Base-by-base conservation (phyloP, 768 basidiomycete genomes). In the Suillus luteus region DNA sequence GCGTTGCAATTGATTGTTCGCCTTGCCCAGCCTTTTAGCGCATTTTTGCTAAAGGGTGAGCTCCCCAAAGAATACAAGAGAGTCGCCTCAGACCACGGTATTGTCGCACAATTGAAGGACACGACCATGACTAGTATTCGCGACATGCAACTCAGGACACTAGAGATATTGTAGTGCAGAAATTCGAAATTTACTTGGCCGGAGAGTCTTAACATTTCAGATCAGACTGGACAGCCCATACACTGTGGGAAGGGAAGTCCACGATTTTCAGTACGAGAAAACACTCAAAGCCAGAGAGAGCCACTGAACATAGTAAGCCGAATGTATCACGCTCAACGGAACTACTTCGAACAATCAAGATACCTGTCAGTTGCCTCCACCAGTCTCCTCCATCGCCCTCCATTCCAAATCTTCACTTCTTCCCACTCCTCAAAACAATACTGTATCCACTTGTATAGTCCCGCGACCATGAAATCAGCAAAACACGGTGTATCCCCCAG, bases 391-490 rank as follows among this genome's bases (percentile, higher is more conserved):
- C 70, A 55, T 37, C 62, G 63, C 3, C 66, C 68, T 6, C 64
- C 71, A 10, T 66, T 65, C 51, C 62, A 49, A 24, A 43, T 46
- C 38, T 2, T 61, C 19, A 68, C 31, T 35, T 8, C 49, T 5
- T 61, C 66, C 52, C 22, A 55, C 24, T 71, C 68, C 3, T 37
- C 24, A 22, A 73, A 65, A 15, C 31, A 55, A 49, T 67, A 60
- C 31, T 64, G 7, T 0, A 48, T 3, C 35, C 63, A 75, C 22
- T 59, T 66, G 2, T 67, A 24, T 51, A 68, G 66, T 19, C 65
- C 65, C 12, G 71, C 73, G 6, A 71, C 38, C 5, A 27, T 38
- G 14, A 73, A 69, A 55, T 75, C 72, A 27, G 68, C 11, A 10
- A 67, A 58, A 37, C 64, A 68, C 0, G 72, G 71, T n/a, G 62